phyloP scores from a whole-genome alignment of 331 rosid species.

The Phaseolus coccineus region DNA sequence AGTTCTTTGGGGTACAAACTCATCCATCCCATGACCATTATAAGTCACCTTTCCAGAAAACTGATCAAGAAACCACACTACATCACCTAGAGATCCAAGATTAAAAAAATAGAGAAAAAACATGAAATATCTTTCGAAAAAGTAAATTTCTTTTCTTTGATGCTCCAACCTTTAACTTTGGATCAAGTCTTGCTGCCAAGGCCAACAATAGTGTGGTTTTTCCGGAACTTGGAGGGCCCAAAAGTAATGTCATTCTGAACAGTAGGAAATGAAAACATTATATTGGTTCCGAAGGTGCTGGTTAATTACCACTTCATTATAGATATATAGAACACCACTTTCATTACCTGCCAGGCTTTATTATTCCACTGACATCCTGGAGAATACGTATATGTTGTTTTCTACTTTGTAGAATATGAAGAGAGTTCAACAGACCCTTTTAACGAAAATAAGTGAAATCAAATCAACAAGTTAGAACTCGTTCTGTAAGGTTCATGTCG shows the following conservation, averaged over 20 bases:
- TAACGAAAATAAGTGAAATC: not conserved
- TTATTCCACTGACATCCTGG: slow-evolving; percentile 65
- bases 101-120: not conserved
- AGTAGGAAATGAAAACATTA: slow-evolving; percentile 17
- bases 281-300: not conserved
- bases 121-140: not conserved
- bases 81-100: slow-evolving; percentile 1
- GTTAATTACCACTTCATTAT: too few species aligned
- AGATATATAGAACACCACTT: not conserved
- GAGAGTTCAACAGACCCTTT: slow-evolving; percentile 47
- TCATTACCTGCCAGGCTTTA: slow-evolving; percentile 66
- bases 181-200: slow-evolving; percentile 37
- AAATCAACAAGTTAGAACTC: slow-evolving; percentile 12
- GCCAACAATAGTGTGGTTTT: slow-evolving; percentile 66
- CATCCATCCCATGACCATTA: slow-evolving; percentile 68
- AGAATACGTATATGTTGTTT: slow-evolving; percentile 61
- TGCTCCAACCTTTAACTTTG: slow-evolving; percentile 56
- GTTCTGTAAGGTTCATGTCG: not conserved
- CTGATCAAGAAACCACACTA: slow-evolving; percentile 38
- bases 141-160: not conserved
- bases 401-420: slow-evolving; percentile 55
- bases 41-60: slow-evolving; percentile 62
- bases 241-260: slow-evolving; percentile 54
- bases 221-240: slow-evolving; percentile 52
- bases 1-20: slow-evolving; percentile 68